phyloP scores from a whole-genome alignment of 179 eudicot species.

The Sideroxylon spinosum region DNA sequence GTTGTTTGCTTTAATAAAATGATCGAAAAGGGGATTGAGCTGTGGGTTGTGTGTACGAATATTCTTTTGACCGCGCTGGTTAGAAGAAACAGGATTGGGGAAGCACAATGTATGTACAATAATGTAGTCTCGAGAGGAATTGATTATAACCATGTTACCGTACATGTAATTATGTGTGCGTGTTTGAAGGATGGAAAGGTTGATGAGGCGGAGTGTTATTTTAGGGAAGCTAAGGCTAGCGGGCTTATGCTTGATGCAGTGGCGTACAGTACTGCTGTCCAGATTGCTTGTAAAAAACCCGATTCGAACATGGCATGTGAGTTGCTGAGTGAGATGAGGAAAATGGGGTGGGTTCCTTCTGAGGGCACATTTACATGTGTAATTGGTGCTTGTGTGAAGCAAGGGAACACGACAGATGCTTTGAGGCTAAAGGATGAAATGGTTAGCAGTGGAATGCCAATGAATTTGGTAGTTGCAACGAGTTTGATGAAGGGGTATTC shows the following conservation, averaged over 20 bases:
- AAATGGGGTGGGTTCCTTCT: slow-evolving; percentile 59
- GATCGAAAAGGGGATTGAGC: slow-evolving; percentile 27
- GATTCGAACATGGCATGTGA: slow-evolving; percentile 34
- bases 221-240: slow-evolving; percentile 39
- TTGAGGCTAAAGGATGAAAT: slow-evolving; percentile 61
- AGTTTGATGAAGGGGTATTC: slow-evolving; percentile 61
- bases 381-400: slow-evolving; percentile 46
- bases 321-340: slow-evolving; percentile 61
- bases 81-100: slow-evolving; percentile 31
- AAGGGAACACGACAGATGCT: slow-evolving; percentile 38
- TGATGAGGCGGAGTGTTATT: slow-evolving; percentile 41
- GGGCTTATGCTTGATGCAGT: slow-evolving; percentile 47
- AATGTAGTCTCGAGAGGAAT: slow-evolving; percentile 31
- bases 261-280: slow-evolving; percentile 38
- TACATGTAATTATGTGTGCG: slow-evolving; percentile 41
- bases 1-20: slow-evolving; percentile 42
- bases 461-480: slow-evolving; percentile 50
- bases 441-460: slow-evolving; percentile 37
- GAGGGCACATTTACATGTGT: slow-evolving; percentile 41
- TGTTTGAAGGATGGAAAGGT: slow-evolving; percentile 44
- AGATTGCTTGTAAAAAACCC: slow-evolving; percentile 36
- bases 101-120: slow-evolving; percentile 37
- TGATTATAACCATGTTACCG: slow-evolving; percentile 37
- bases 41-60: slow-evolving; percentile 29
- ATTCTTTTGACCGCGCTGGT: slow-evolving; percentile 31